These are phyloP conservation scores for Porphyrellus cyaneotinctus DNA, from an alignment of 768 basidiomycete genomes.

Conservation along the genomic window DNA sequence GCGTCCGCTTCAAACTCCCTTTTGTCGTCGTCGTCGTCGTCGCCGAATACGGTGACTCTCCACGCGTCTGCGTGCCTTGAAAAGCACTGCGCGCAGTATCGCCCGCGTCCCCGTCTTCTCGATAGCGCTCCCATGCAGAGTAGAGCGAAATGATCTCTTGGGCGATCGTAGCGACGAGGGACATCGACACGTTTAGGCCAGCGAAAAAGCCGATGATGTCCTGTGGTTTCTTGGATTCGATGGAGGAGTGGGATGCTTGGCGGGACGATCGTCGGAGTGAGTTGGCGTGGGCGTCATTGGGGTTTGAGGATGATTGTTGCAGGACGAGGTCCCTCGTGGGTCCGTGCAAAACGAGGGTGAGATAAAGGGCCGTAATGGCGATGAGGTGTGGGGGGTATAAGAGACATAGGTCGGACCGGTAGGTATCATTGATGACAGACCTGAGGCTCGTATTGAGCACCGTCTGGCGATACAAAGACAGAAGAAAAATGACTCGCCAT, in stretches of 20 bases:
- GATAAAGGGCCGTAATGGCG: slow-evolving; percentile 87
- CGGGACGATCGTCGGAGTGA: slow-evolving; percentile 56
- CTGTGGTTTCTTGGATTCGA: slow-evolving; percentile 38
- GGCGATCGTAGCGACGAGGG: slow-evolving; percentile 75
- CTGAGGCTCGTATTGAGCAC: slow-evolving; percentile 36
- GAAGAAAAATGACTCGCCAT: slow-evolving; percentile 52
- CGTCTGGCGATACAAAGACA: neutral
- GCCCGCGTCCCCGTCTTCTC: slow-evolving; percentile 53
- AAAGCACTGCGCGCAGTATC: slow-evolving; percentile 19
- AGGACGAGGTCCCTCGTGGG: slow-evolving; percentile 48
- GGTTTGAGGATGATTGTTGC: slow-evolving; percentile 31
- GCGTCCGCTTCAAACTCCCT: slow-evolving; percentile 23
- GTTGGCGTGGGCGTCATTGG: slow-evolving; percentile 27
- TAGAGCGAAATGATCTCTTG: slow-evolving; percentile 92
- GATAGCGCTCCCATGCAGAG: slow-evolving; percentile 82
- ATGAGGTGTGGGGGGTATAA: slow-evolving; percentile 93
- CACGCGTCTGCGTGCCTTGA: slow-evolving; percentile 8
- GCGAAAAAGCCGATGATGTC: slow-evolving; percentile 83
- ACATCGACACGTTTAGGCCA: slow-evolving; percentile 78
- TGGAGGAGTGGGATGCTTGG: slow-evolving; percentile 35
- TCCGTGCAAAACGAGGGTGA: slow-evolving; percentile 73
- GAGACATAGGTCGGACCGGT: slow-evolving; percentile 90
- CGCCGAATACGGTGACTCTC: slow-evolving; percentile 21
- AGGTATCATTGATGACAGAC: slow-evolving; percentile 97
- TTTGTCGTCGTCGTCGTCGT: slow-evolving; percentile 4